Conservation (phyloP, 2,329 filamentous ascomycete species). For the Aspergillus clavatus region DNA sequence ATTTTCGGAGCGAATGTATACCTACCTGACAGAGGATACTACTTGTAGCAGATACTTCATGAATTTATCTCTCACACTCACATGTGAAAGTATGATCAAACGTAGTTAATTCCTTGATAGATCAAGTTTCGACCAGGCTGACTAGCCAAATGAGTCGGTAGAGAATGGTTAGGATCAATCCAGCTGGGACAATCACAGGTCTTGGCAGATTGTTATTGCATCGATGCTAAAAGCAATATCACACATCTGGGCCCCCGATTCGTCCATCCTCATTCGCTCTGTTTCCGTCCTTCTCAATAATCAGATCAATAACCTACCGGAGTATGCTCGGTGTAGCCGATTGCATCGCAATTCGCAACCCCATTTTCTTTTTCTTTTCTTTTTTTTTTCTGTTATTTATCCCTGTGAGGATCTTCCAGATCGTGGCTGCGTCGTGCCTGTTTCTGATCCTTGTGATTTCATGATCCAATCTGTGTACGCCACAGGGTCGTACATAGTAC, state of each 20-base stretch:
- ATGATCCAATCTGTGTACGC: background rate
- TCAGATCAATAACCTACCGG: background rate
- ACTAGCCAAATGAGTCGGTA: too few species aligned
- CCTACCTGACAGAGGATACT: conserved; percentile 2
- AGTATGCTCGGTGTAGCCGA: too few species aligned
- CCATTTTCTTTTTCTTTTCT: background rate
- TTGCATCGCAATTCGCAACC: background rate
- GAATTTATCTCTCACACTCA: too few species aligned
- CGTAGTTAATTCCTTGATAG: too few species aligned
- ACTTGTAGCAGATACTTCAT: conserved; percentile 4
- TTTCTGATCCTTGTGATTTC: background rate
- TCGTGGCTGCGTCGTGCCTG: background rate
- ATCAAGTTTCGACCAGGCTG: background rate
- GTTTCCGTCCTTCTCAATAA: background rate
- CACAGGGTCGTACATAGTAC: background rate
- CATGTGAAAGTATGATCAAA: too few species aligned
- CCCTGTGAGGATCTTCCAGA: background rate
- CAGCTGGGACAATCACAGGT: too few species aligned
- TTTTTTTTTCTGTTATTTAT: too few species aligned
- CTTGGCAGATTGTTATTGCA: background rate
- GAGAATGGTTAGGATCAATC: too few species aligned
- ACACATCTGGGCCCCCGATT: background rate
- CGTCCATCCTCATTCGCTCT: background rate
- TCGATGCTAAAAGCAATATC: background rate
- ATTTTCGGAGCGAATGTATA: conserved; percentile 7